Evolutionary conservation across 495 filamentous ascomycete species (phyloP), one percentile per base, ranked within the genome.

Genomic region (Neurospora tetrasperma): DNA sequence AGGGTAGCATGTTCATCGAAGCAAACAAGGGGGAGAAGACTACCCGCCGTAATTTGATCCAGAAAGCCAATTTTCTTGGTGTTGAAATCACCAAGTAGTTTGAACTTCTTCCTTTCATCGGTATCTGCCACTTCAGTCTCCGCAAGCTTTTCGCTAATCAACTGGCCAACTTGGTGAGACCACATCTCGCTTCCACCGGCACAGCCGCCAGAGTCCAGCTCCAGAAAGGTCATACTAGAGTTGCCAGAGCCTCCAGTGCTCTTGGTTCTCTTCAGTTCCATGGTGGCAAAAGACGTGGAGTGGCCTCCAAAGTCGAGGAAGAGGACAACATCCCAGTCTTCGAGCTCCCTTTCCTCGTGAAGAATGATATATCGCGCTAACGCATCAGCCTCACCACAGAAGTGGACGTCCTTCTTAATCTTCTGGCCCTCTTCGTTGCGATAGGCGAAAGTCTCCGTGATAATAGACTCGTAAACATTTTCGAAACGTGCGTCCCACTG

Each of bases 281-380:
- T 66, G 8, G 27, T 27, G 14, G 42, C 11, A 44, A 71, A 20
- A 71, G 42, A 66, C 72, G 71, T 73, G 23, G 69, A 66, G 35
- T 71, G 72, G 20, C 72, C 72, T 14, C 72, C 72, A 27, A 71
- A 71, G 41, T 73, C 72, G 14, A 73, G 69, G 46, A 73, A 73
- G 9, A 73, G 39, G 39, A 73, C 69, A 23, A 59, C 16, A 6
- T 71, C 46, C 69, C 72, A 73, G 41, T 71, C 69, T 4, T 48
- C n/a, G 10, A 73, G 72, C 43, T 73, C 20, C 11, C 23, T 12
- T 40, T 23, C n/a, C 12, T 54, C 69, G 6, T 70, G 5, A 8
- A 40, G n/a, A 9, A 73, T 73, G n/a, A 71, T 27, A 20, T 73
- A 73, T 10, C 70, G 68, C 27, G 72, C 72, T 3, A 73, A 69